Percentiles rank a stretch among this genome's conserved stretches.
phyloP scores from a whole-genome alignment of 331 rosid genomes.

The Saraca asoca region DNA sequence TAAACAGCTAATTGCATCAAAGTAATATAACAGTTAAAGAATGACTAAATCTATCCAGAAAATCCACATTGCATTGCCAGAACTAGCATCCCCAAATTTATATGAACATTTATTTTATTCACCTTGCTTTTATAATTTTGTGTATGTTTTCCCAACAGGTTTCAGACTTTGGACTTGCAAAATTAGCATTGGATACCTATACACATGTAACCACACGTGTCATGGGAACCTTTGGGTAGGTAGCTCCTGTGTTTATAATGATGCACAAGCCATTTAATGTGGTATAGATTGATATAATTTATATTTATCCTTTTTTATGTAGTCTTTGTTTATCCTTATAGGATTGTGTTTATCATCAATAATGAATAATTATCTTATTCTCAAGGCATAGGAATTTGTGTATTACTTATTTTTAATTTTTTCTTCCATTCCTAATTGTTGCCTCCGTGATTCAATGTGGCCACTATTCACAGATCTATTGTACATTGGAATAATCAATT shows the following conservation, averaged over 20 bases:
- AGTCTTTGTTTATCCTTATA: not conserved
- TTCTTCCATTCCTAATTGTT: conserved; percentile 13
- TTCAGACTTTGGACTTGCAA: conserved; percentile 98
- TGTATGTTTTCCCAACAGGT: conserved; percentile 62
- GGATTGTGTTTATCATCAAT: conserved; percentile 6
- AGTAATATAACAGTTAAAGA: conserved; percentile 5
- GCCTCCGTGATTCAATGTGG: not conserved
- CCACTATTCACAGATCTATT: not conserved
- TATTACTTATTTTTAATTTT: not conserved
- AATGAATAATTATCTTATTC: not conserved
- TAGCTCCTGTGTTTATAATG: conserved; percentile 15
- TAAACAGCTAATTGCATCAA: conserved; percentile 21
- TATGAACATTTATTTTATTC: not conserved
- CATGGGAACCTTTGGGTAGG: conserved; percentile 99
- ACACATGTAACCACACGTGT: conserved; percentile 96
- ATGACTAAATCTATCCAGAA: conserved; percentile 10
- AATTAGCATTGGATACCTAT: conserved; percentile 78
- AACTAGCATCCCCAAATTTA: conserved; percentile 7
- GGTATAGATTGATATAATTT: conserved; percentile 13
- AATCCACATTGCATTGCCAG: not conserved
- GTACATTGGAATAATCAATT: not conserved
- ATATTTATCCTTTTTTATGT: not conserved
- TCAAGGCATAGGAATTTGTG: not conserved
- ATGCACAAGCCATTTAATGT: conserved; percentile 19
- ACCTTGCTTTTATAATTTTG: not conserved